These are phyloP conservation scores for Nitzschia putrida DNA, from an alignment of 108 stramenopile species.

Conservation along the genomic window DNA sequence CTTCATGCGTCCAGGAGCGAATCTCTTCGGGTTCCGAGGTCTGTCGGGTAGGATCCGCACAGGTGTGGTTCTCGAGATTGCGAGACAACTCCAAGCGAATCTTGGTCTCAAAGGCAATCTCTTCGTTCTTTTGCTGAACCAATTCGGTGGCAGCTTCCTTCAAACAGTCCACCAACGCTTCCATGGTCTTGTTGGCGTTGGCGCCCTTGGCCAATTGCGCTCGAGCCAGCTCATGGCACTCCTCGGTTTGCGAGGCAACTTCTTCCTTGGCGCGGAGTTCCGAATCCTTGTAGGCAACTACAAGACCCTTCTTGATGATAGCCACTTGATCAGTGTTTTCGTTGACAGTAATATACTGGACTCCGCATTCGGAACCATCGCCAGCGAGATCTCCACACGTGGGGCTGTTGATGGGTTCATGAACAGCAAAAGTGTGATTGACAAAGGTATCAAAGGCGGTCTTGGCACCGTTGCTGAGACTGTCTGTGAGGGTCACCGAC, in stretches of 20 bases:
- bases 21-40: constrained; percentile 46
- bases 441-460: constrained; percentile 58
- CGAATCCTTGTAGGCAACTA: constrained; percentile 37
- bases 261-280: constrained; percentile 37
- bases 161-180: constrained; percentile 32
- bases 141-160: constrained; percentile 14
- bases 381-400: constrained; percentile 13
- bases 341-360: constrained; percentile 59
- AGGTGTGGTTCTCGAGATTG: constrained; percentile 77
- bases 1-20: constrained; percentile 15
- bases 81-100: constrained; percentile 47
- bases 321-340: constrained; percentile 56
- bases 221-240: constrained; percentile 45
- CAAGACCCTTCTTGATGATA: constrained; percentile 21
- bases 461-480: constrained; percentile 40
- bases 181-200: constrained; percentile 8
- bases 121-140: constrained; percentile 44
- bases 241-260: constrained; percentile 36
- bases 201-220: constrained; percentile 2
- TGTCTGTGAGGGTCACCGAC: constrained; percentile 28
- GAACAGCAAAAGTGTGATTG: constrained; percentile 73
- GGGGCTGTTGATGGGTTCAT: constrained; percentile 35
- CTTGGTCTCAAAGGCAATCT: constrained; percentile 58
- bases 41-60: constrained; percentile 53
- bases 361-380: constrained; percentile 32